Evolutionary conservation across 805 yeast genomes (phyloP).

Genomic region (Candida krabiensis): DNA sequence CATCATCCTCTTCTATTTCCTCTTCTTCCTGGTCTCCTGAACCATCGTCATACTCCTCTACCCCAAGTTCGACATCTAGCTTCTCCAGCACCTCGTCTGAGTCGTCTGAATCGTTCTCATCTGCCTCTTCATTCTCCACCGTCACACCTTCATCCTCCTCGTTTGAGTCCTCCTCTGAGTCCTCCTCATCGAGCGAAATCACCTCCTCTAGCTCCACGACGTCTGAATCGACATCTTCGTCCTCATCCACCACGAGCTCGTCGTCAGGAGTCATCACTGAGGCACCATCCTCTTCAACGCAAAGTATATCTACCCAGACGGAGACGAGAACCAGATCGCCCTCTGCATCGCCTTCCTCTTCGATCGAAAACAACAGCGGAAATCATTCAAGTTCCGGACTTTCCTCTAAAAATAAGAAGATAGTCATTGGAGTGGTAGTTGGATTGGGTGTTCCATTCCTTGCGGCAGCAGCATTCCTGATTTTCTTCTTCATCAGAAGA

Average conservation of each 20-base stretch:
- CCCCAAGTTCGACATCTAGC: too few relatives aligned
- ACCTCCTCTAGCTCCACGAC: constrained; percentile 7
- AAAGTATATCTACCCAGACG: constrained; percentile 2
- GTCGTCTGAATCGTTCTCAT: constrained; percentile 5
- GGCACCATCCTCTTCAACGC: background rate
- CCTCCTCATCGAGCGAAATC: constrained; percentile 6
- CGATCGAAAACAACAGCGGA: constrained; percentile 7
- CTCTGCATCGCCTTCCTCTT: constrained; percentile 32
- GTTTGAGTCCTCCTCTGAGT: constrained; percentile 3
- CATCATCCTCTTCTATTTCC: constrained; percentile 3
- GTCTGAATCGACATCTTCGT: constrained; percentile 2
- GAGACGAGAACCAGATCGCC: constrained; percentile 19
- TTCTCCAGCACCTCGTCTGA: constrained; percentile 3
- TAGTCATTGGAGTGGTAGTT: constrained; percentile 68
- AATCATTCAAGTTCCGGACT: constrained; percentile 38
- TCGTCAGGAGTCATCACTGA: constrained; percentile 3
- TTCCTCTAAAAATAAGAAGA: constrained; percentile 47
- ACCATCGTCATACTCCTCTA: constrained; percentile 1
- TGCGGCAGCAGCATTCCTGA: constrained; percentile 25
- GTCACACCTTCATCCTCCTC: constrained; percentile 7
- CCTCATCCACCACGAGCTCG: background rate
- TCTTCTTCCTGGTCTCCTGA: constrained; percentile 3
- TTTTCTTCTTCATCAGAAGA: constrained; percentile 18
- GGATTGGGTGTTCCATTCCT: constrained; percentile 69
- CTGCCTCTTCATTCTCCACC: constrained; percentile 6